Percentiles rank a stretch among this genome's conserved stretches.
Conservation (phyloP, 257 asterid species). For the Nicotiana tomentosiformis region DNA sequence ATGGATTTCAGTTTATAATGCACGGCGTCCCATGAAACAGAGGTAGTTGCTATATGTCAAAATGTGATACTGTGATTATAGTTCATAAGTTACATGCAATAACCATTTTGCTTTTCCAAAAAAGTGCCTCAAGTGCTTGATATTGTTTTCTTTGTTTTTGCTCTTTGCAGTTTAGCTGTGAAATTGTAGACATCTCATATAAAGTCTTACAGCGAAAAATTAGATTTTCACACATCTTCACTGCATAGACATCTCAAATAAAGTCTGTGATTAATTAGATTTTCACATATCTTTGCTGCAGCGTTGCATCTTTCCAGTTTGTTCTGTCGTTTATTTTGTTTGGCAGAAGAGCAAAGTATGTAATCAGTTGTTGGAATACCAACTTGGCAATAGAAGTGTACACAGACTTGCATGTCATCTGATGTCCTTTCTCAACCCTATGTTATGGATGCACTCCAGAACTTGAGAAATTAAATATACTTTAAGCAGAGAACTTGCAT, state of each 20-base stretch:
- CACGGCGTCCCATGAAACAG: conserved; percentile 96
- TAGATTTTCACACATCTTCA: too few species aligned
- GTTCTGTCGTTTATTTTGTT: not conserved
- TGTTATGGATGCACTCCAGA: not conserved
- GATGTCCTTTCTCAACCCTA: not conserved
- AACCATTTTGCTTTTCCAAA: not conserved
- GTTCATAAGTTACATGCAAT: too few species aligned
- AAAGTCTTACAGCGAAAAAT: not conserved
- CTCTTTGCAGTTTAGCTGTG: too few species aligned
- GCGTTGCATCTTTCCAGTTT: not conserved
- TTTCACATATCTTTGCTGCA: not conserved
- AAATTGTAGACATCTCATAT: not conserved
- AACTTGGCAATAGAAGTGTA: not conserved
- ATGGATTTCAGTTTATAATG: conserved; percentile 98
- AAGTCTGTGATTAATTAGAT: not conserved
- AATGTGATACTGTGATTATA: not conserved
- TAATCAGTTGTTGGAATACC: not conserved
- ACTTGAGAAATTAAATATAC: not conserved
- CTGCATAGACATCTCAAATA: not conserved
- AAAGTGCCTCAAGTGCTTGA: not conserved
- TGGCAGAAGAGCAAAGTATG: not conserved
- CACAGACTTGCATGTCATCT: not conserved
- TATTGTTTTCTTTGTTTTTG: not conserved
- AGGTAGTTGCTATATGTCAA: conserved; percentile 34
- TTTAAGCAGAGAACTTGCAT: not conserved